These are phyloP conservation scores for Didymella pinodella DNA, from an alignment of 2,329 filamentous ascomycete species.

Conservation along the genomic window DNA sequence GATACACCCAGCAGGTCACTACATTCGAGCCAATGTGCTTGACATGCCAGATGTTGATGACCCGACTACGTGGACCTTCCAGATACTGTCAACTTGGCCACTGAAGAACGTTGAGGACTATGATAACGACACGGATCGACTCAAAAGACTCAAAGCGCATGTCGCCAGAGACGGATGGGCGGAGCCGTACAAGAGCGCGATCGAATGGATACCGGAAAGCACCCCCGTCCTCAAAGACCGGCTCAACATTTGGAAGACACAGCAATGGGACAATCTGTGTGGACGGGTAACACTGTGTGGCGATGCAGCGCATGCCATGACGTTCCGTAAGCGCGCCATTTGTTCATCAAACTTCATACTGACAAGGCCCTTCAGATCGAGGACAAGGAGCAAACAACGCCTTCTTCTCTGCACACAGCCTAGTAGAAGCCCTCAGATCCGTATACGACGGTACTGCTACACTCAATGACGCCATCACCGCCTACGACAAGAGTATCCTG, in stretches of 20 bases:
- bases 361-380: conserved; percentile 35
- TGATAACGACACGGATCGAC: conserved; percentile 34
- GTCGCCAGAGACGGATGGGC: conserved; percentile 40
- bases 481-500: conserved; percentile 41
- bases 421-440: conserved; percentile 37
- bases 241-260: conserved; percentile 48
- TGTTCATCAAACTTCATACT: background rate
- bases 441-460: conserved; percentile 19
- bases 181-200: conserved; percentile 46
- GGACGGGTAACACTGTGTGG: conserved; percentile 49
- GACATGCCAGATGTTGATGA: conserved; percentile 45
- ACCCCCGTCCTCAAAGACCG: conserved; percentile 41
- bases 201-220: conserved; percentile 45
- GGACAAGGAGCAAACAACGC: conserved; percentile 51
- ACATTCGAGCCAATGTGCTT: conserved; percentile 42
- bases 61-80: conserved; percentile 48
- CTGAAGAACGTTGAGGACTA: conserved; percentile 38
- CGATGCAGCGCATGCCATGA: conserved; percentile 54
- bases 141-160: conserved; percentile 40
- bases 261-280: conserved; percentile 44
- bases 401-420: conserved; percentile 44
- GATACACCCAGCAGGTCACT: conserved; percentile 43
- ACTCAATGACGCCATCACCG: conserved; percentile 30
- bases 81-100: conserved; percentile 45
- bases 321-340: conserved; percentile 38